These are phyloP conservation scores for Hyaloraphidium curvatum DNA, from an alignment of 192 early-diverging fungal genomes.

Conservation along the genomic window DNA sequence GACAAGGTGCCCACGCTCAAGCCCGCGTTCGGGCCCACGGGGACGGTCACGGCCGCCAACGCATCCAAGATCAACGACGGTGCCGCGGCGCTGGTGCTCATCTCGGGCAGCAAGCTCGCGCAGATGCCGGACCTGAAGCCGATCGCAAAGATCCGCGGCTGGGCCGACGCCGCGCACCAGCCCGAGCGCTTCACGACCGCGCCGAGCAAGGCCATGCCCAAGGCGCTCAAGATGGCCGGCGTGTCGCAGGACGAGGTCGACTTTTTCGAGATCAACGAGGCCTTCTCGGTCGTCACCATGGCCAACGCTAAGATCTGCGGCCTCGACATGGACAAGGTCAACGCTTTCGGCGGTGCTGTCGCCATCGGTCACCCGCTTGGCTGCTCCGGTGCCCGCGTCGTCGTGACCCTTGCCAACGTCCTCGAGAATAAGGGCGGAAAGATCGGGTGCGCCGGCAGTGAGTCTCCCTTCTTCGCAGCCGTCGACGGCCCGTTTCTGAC, in stretches of 20 bases:
- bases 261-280: constrained; percentile 68
- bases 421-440: constrained; percentile 40
- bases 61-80: constrained; percentile 66
- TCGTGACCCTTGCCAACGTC: constrained; percentile 58
- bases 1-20: constrained; percentile 75
- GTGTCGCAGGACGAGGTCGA: constrained; percentile 39
- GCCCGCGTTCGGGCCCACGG: constrained; percentile 67
- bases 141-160: constrained; percentile 34
- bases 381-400: constrained; percentile 76
- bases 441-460: constrained; percentile 63
- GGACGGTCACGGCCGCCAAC: constrained; percentile 84
- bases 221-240: constrained; percentile 42
- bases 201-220: constrained; percentile 55
- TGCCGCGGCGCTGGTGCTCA: constrained; percentile 52
- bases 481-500: not conserved
- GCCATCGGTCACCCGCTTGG: constrained; percentile 97
- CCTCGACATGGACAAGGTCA: constrained; percentile 57
- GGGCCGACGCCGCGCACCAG: constrained; percentile 50
- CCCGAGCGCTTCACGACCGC: constrained; percentile 56
- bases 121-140: constrained; percentile 8
- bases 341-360: constrained; percentile 89
- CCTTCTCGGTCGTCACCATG: constrained; percentile 61
- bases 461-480: not conserved
- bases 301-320: constrained; percentile 69
- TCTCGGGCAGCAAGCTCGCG: constrained; percentile 36